Evolutionary conservation across 768 basidiomycete genomes (phyloP).

Genomic region (Tylopilus rubrobrunneus): DNA sequence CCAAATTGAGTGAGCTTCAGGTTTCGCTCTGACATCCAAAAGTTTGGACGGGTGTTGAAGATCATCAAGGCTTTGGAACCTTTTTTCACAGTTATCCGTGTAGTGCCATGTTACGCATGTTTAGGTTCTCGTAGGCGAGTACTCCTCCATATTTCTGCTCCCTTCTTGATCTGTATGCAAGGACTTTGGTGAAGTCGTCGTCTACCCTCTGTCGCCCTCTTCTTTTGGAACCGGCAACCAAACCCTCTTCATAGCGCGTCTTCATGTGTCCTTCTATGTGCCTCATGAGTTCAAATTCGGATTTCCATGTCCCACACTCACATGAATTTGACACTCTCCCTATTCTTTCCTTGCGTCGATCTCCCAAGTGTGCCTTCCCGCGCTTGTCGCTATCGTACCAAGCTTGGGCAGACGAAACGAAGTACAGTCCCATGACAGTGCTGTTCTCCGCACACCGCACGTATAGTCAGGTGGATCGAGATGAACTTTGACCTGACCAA

Average conservation of each 20-base stretch:
- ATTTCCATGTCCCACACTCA: not conserved
- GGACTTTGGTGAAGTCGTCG: not conserved
- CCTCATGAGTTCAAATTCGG: not conserved
- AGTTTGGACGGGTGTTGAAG: slow-evolving; percentile 3
- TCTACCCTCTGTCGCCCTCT: too few species aligned
- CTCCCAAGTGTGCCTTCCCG: too few species aligned
- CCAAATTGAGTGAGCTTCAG: too few species aligned
- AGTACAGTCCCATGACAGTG: slow-evolving; percentile 3
- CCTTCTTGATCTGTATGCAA: not conserved
- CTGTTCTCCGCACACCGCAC: not conserved
- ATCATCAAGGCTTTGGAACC: slow-evolving; percentile 1
- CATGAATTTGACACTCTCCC: not conserved
- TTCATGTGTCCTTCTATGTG: slow-evolving; percentile 1
- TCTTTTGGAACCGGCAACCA: too few species aligned
- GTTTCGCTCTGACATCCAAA: slow-evolving; percentile 7
- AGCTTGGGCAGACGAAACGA: not conserved
- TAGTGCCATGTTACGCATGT: slow-evolving; percentile 3
- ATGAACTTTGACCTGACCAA: too few species aligned
- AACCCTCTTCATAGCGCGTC: not conserved
- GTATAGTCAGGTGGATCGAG: not conserved
- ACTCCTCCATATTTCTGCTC: not conserved
- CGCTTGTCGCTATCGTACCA: not conserved
- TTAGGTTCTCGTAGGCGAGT: not conserved
- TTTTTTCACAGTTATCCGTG: not conserved
- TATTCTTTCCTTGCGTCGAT: slow-evolving; percentile 5